Evolutionary conservation across 192 early-diverging fungal species (phyloP).

Genomic region (Helicostylum pulchrum): DNA sequence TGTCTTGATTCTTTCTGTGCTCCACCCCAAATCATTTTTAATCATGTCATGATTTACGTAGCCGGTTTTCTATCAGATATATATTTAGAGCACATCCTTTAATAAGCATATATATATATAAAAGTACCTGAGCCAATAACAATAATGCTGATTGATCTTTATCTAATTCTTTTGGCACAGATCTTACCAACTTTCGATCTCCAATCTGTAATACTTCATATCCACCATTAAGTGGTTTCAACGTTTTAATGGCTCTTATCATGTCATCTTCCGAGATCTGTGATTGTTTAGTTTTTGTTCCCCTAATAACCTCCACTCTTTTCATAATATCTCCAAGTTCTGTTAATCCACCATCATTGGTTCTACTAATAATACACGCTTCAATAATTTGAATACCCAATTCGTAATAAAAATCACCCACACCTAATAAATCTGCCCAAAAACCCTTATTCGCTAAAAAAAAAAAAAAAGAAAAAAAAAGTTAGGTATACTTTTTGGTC

Average conservation of each 20-base stretch:
- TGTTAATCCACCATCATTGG: constrained; percentile 87
- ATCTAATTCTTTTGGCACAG: constrained; percentile 87
- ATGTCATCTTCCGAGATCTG: constrained; percentile 74
- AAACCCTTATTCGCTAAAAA: constrained; percentile 86
- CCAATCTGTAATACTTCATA: constrained; percentile 85
- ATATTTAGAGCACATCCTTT: background rate
- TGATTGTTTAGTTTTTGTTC: constrained; percentile 26
- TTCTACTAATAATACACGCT: constrained; percentile 81
- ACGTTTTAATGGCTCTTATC: constrained; percentile 74
- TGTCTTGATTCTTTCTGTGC: constrained; percentile 45
- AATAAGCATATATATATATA: background rate
- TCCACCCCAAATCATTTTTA: constrained; percentile 51
- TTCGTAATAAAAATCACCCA: constrained; percentile 98
- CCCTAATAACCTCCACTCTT: constrained; percentile 69
- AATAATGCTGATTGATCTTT: constrained; percentile 72
- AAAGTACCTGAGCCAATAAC: constrained; percentile 63
- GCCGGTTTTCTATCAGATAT: constrained; percentile 26
- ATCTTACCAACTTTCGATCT: constrained; percentile 76
- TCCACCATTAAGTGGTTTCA: constrained; percentile 87
- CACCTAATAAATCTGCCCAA: constrained; percentile 91
- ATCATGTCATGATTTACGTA: constrained; percentile 44
- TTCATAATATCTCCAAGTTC: constrained; percentile 78
- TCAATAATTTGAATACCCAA: constrained; percentile 92
- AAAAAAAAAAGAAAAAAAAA: constrained; percentile 21
- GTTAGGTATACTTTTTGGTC: background rate